Percentiles rank a stretch among this genome's conserved stretches.
These are phyloP conservation scores for Phytopythium montanum DNA, from an alignment of 352 stramenopile genomes.

Conservation along the genomic window DNA sequence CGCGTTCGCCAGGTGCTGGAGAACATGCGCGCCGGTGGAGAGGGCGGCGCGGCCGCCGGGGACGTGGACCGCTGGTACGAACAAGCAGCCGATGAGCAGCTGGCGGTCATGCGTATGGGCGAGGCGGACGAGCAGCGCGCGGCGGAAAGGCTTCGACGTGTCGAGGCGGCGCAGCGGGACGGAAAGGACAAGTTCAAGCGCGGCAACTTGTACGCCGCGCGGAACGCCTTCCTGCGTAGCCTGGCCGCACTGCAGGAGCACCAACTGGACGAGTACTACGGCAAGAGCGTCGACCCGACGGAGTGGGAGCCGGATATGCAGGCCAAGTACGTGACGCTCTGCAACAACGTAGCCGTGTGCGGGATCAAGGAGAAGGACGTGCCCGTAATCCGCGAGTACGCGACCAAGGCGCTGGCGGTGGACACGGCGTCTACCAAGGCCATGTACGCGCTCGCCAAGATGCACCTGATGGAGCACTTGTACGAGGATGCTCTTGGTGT, in stretches of 20 bases:
- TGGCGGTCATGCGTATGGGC: constrained; percentile 1
- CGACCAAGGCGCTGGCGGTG: constrained; percentile 47
- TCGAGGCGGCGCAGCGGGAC: constrained; percentile 45
- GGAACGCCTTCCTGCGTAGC: constrained; percentile 63
- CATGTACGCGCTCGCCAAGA: constrained; percentile 65
- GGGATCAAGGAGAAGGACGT: constrained; percentile 61
- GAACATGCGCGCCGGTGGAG: constrained; percentile 30
- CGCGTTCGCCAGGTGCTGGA: constrained; percentile 49
- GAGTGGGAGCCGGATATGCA: constrained; percentile 47
- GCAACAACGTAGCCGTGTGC: constrained; percentile 75
- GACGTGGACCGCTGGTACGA: constrained; percentile 46
- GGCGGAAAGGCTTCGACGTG: constrained; percentile 26
- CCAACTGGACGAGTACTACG: constrained; percentile 49
- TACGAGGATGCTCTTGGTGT: constrained; percentile 43
- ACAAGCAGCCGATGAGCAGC: constrained; percentile 21
- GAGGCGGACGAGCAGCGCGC: constrained; percentile 15
- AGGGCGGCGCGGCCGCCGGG: constrained; percentile 17
- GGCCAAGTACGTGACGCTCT: constrained; percentile 57
- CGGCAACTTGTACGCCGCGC: constrained; percentile 58
- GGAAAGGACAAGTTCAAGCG: constrained; percentile 65
- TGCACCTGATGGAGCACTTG: constrained; percentile 56
- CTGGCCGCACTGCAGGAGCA: constrained; percentile 33
- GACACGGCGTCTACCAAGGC: constrained; percentile 51
- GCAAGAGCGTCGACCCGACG: constrained; percentile 17
- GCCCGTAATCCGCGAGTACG: constrained; percentile 53